Evolutionary conservation across 208 protist species (phyloP), one percentile per base, ranked within the genome.

Genomic region (Trichomonas vaginalis): DNA sequence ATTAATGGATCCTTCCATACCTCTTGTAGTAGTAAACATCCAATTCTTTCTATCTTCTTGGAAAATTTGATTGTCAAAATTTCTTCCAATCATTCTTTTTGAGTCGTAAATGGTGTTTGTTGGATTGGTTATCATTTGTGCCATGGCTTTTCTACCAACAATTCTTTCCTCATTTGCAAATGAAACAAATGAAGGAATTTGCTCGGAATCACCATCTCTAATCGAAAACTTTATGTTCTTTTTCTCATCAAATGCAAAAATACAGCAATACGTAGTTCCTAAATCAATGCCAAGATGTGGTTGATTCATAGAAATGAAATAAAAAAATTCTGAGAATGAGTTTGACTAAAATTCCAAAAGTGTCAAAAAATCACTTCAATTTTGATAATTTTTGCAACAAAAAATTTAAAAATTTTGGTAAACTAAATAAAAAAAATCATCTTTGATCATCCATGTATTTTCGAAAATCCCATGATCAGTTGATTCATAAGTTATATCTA

Each of bases 31-130:
- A 6, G 14, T 88, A 21, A 88, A 88, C 47, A 39, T 35, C 82
- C 82, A 88, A 39, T 88, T 8, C 47, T 88, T 27, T 39, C 42
- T 88, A 88, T 88, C 82, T 15, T 88, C 39, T 47, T 88, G 82
- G 8, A 88, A 8, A 14, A 2, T n/a, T 47, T 3, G 82, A 47
- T 88, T 39, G 17, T 1, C 14, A 96, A 98, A 99, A 96, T 98
- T 98, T 95, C 98, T 97, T 47, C 98, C 98, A 95, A 98, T 98
- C 15, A 98, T 96, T 86, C 98, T 97, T 97, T 98, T 99, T 80
- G 98, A 98, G 46, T 98, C 98, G 95, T 98, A 99, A 46, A 99
- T 97, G 48, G 98, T 98, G 96, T 97, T 98, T 2, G 97, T 97
- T 23, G 97, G 98, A 48, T 98, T 99, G 45, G 97, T 98, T 51